Evolutionary conservation across 1,284 basidiomycete genomes (phyloP).

Genomic region (Ustilago hordei): DNA sequence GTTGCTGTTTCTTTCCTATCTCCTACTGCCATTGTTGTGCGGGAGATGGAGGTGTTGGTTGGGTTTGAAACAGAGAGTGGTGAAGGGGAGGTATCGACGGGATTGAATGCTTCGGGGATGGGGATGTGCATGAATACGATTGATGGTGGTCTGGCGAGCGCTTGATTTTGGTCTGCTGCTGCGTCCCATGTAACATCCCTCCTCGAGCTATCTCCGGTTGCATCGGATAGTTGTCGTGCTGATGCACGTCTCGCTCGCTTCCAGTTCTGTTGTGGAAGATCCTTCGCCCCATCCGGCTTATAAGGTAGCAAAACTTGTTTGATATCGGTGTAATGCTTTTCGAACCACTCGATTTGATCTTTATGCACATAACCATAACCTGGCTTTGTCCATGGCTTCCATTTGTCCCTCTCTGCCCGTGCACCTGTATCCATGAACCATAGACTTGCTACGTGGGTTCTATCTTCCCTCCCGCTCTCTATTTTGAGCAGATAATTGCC

Average conservation of each 20-base stretch:
- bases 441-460: conserved; percentile 84
- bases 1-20: conserved; percentile 46
- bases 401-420: conserved; percentile 31
- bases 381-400: conserved; percentile 48
- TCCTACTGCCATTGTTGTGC: conserved; percentile 37
- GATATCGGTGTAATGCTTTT: conserved; percentile 21
- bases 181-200: conserved; percentile 34
- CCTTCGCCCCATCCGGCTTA: conserved; percentile 44
- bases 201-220: background rate
- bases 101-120: conserved; percentile 62
- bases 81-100: conserved; percentile 18
- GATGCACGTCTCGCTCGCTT: too few species aligned
- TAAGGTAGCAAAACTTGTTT: conserved; percentile 50
- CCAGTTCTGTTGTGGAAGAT: conserved; percentile 34
- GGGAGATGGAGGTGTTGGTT: background rate
- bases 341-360: conserved; percentile 65
- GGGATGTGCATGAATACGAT: conserved; percentile 68
- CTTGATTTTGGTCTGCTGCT: conserved; percentile 20
- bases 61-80: conserved; percentile 3
- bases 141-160: conserved; percentile 49
- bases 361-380: conserved; percentile 60
- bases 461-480: conserved; percentile 62
- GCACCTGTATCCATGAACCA: conserved; percentile 93
- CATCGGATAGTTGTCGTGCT: background rate
- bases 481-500: conserved; percentile 34